These are phyloP conservation scores for Heritiera littoralis DNA, from an alignment of 345 rosid genomes.

Conservation along the genomic window DNA sequence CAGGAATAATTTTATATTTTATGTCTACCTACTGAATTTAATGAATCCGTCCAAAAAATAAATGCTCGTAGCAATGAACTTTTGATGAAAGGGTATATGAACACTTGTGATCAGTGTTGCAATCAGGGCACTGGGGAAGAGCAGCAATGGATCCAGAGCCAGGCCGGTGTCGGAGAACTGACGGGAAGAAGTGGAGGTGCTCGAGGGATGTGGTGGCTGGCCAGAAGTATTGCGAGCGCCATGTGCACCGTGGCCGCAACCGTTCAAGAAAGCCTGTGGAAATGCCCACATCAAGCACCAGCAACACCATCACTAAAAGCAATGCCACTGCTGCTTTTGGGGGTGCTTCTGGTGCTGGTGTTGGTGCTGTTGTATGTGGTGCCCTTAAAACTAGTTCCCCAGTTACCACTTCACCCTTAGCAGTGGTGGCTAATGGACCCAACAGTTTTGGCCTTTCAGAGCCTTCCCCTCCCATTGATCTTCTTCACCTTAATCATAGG, in stretches of 20 bases:
- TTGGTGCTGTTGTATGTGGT: slow-evolving; percentile 24
- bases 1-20: neutral
- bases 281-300: slow-evolving; percentile 56
- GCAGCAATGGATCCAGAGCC: slow-evolving; percentile 97
- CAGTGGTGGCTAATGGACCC: slow-evolving; percentile 38
- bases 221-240: slow-evolving; percentile 99
- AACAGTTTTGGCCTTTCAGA: slow-evolving; percentile 43
- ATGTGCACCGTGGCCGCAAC: slow-evolving; percentile 99
- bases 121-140: slow-evolving; percentile 83
- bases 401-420: slow-evolving; percentile 33
- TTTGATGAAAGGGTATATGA: neutral
- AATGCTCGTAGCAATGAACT: neutral
- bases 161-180: slow-evolving; percentile 95
- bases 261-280: slow-evolving; percentile 99
- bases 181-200: slow-evolving; percentile 99
- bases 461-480: slow-evolving; percentile 58
- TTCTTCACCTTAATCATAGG: slow-evolving; percentile 60
- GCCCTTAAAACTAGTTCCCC: slow-evolving; percentile 18
- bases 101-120: slow-evolving; percentile 37
- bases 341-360: slow-evolving; percentile 14
- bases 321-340: slow-evolving; percentile 14
- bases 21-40: neutral
- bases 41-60: neutral
- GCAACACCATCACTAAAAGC: slow-evolving; percentile 16
- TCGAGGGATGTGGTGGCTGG: slow-evolving; percentile 89